These are phyloP conservation scores for Globisporangium orthogonon DNA, from an alignment of 352 stramenopile species.

Conservation along the genomic window DNA sequence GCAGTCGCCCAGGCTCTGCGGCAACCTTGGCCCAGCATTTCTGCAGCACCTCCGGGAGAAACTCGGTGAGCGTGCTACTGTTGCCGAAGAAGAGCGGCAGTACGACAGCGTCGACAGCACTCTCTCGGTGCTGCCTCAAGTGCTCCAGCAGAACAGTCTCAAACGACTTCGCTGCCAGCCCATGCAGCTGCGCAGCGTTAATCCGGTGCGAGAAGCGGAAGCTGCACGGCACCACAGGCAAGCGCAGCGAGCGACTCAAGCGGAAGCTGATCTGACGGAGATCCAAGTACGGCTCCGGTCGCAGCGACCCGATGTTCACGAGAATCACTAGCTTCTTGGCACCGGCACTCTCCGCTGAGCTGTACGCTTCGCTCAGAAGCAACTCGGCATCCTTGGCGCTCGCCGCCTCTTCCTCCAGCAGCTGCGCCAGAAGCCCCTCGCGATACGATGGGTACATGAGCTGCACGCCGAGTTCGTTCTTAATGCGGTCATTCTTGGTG, in stretches of 20 bases:
- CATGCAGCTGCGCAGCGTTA: slow-evolving; percentile 44
- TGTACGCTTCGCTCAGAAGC: background rate
- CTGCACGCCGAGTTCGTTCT: slow-evolving; percentile 64
- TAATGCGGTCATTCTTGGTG: slow-evolving; percentile 66
- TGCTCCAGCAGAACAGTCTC: slow-evolving; percentile 52
- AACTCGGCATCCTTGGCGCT: background rate
- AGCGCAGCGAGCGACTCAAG: slow-evolving; percentile 45
- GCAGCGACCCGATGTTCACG: slow-evolving; percentile 73
- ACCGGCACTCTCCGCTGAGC: background rate
- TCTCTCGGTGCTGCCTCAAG: slow-evolving; percentile 12
- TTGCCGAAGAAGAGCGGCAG: slow-evolving; percentile 82
- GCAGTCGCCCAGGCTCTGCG: background rate
- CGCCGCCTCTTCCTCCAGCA: slow-evolving; percentile 60
- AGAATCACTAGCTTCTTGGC: slow-evolving; percentile 34
- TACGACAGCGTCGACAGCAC: slow-evolving; percentile 29
- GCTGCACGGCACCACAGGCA: slow-evolving; percentile 60
- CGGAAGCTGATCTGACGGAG: slow-evolving; percentile 68
- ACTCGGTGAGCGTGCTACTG: slow-evolving; percentile 71
- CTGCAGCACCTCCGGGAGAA: slow-evolving; percentile 47
- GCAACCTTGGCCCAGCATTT: slow-evolving; percentile 27
- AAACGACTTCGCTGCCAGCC: slow-evolving; percentile 52
- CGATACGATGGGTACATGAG: slow-evolving; percentile 76
- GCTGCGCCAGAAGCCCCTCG: slow-evolving; percentile 71
- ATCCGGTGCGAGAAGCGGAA: slow-evolving; percentile 81
- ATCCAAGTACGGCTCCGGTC: slow-evolving; percentile 59